Percentiles rank a stretch among this genome's conserved stretches.
Conservation (phyloP, 768 basidiomycete species). For the Mycena chlorophos region DNA sequence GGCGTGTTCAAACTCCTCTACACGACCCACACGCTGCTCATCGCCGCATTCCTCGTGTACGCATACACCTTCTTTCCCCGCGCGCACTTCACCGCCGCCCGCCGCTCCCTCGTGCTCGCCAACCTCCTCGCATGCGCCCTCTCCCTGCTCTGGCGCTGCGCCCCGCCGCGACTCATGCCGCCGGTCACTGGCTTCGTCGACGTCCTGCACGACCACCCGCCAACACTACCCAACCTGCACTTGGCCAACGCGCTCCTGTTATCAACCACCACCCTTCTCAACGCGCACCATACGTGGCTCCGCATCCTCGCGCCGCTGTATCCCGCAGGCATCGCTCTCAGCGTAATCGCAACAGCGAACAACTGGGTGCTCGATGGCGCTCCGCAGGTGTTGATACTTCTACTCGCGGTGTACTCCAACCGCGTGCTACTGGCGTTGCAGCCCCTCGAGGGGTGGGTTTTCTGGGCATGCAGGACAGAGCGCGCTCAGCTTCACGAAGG, state of each 20-base stretch:
- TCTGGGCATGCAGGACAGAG: slow-evolving; percentile 2
- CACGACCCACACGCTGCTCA: not conserved
- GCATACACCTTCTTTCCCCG: slow-evolving; percentile 11
- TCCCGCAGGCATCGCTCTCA: not conserved
- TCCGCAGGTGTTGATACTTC: not conserved
- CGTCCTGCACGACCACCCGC: slow-evolving; percentile 6
- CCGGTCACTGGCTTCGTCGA: slow-evolving; percentile 4
- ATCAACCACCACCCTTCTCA: not conserved
- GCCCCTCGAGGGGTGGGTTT: slow-evolving; percentile 6
- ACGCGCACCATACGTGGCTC: slow-evolving; percentile 8
- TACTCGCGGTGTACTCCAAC: slow-evolving; percentile 1
- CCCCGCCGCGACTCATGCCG: slow-evolving; percentile 8
- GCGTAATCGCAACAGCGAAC: slow-evolving; percentile 8
- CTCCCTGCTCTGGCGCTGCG: not conserved
- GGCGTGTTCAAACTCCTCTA: slow-evolving; percentile 1
- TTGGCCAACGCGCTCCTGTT: slow-evolving; percentile 1
- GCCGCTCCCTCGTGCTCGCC: slow-evolving; percentile 6
- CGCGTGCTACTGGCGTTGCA: slow-evolving; percentile 1
- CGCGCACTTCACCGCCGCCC: not conserved
- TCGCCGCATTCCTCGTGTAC: slow-evolving; percentile 8
- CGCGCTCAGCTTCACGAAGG: not conserved
- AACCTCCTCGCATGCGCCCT: not conserved
- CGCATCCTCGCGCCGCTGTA: slow-evolving; percentile 4
- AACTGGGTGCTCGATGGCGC: slow-evolving; percentile 7
- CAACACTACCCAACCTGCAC: slow-evolving; percentile 4